Conservation (phyloP, 371 early-diverging fungal genomes). For the Actinomortierella ambigua region DNA sequence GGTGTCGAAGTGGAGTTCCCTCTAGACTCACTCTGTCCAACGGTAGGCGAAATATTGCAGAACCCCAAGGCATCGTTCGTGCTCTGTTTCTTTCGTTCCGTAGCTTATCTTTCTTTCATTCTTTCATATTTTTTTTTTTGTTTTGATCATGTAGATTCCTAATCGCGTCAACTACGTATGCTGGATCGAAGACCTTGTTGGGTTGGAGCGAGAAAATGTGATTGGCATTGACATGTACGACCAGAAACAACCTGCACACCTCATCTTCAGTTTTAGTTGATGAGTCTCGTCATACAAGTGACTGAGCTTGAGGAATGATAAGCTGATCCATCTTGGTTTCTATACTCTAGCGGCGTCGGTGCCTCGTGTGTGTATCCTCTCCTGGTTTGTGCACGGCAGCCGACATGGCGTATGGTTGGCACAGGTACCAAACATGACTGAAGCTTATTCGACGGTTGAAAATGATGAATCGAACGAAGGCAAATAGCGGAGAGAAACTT, state of each 20-base stretch:
- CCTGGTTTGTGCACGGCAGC: slow-evolving; percentile 49
- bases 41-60: slow-evolving; percentile 14
- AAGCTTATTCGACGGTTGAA: too few species aligned
- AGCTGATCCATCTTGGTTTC: neutral
- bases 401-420: slow-evolving; percentile 50
- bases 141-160: slow-evolving; percentile 22
- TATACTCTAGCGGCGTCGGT: slow-evolving; percentile 55
- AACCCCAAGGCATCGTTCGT: too few species aligned
- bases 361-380: slow-evolving; percentile 67
- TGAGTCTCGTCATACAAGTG: neutral
- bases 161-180: slow-evolving; percentile 43
- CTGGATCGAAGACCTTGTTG: slow-evolving; percentile 37
- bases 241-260: neutral
- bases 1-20: slow-evolving; percentile 38
- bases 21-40: slow-evolving; percentile 36
- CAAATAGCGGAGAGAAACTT: neutral
- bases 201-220: neutral
- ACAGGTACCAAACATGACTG: slow-evolving; percentile 33
- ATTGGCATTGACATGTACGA: slow-evolving; percentile 39
- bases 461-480: too few species aligned
- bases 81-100: too few species aligned
- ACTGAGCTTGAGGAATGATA: too few species aligned
- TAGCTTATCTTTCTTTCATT: too few species aligned
- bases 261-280: too few species aligned
- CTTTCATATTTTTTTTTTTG: too few species aligned